Percentiles rank a stretch among this genome's conserved stretches.
Evolutionary conservation across 2,329 filamentous ascomycete species (phyloP).

Genomic region (Fusarium domesticum): DNA sequence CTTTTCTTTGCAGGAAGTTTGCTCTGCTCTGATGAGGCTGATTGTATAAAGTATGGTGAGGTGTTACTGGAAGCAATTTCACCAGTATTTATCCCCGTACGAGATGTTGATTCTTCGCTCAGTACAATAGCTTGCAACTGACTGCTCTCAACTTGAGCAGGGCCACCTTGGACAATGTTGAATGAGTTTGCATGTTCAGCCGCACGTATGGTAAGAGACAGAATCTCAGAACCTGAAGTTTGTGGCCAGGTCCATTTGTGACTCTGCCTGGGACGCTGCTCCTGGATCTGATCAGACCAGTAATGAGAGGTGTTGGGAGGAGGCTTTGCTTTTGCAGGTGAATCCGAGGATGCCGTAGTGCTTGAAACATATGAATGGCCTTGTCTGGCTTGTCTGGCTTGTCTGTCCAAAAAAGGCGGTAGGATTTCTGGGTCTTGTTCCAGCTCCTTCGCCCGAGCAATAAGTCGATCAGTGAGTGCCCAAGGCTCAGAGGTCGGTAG

Average conservation of each 20-base stretch:
- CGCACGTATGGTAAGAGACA: background rate
- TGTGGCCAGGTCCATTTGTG: conserved; percentile 9
- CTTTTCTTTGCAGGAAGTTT: conserved; percentile 27
- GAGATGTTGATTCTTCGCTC: background rate
- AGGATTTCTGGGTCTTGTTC: conserved; percentile 22
- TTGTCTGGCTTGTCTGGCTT: background rate
- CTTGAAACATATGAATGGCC: background rate
- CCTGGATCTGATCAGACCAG: conserved; percentile 26
- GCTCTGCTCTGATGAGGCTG: conserved; percentile 12
- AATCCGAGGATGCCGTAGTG: background rate
- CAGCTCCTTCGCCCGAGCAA: conserved; percentile 30
- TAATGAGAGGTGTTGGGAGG: conserved; percentile 27
- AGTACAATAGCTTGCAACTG: background rate
- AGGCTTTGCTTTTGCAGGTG: conserved; percentile 9
- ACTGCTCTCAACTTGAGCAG: background rate
- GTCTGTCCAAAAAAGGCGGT: conserved; percentile 11
- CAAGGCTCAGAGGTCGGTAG: conserved; percentile 24
- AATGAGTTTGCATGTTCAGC: background rate
- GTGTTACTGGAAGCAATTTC: conserved; percentile 13
- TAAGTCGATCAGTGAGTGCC: conserved; percentile 37
- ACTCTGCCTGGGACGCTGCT: conserved; percentile 12
- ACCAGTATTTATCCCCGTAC: background rate
- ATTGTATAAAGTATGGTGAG: conserved; percentile 36
- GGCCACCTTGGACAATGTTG: background rate
- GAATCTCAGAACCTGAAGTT: background rate